These are phyloP conservation scores for Bifiguratus adelaidae DNA, from an alignment of 192 early-diverging fungal species.

Conservation along the genomic window DNA sequence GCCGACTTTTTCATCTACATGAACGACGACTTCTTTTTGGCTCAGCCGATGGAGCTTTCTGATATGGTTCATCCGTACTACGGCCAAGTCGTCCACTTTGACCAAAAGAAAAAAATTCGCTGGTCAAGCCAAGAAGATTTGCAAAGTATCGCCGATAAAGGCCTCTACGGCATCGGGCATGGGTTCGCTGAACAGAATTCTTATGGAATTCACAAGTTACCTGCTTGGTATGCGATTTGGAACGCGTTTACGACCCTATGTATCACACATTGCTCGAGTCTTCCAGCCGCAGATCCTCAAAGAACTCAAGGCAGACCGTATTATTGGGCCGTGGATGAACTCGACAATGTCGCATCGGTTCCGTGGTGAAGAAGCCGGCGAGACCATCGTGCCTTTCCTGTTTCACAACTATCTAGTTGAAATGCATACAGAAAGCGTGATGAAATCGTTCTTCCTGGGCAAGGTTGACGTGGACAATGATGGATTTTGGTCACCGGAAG, in stretches of 20 bases:
- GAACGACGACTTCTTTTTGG: slow-evolving; percentile 28
- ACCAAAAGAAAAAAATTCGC: slow-evolving; percentile 13
- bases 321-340: no score
- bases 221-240: no score
- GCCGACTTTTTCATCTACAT: slow-evolving; percentile 18
- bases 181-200: no score
- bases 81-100: slow-evolving; percentile 21
- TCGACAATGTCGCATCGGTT: slow-evolving; percentile 24
- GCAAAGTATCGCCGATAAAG: no score
- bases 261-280: slow-evolving; percentile 20
- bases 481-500: slow-evolving; percentile 11
- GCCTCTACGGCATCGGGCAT: no score
- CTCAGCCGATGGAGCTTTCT: not conserved
- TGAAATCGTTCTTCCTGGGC: slow-evolving; percentile 20
- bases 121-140: slow-evolving; percentile 7
- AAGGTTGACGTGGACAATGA: slow-evolving; percentile 20
- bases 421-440: slow-evolving; percentile 16
- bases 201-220: no score
- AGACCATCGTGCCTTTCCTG: slow-evolving; percentile 18
- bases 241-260: slow-evolving; percentile 11
- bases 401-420: slow-evolving; percentile 26
- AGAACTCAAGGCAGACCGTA: slow-evolving; percentile 15
- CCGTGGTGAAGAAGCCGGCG: slow-evolving; percentile 8
- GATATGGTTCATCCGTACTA: slow-evolving; percentile 25
- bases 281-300: slow-evolving; percentile 12